phyloP scores from a whole-genome alignment of 108 stramenopile genomes.

The Schizochytrium sp. region DNA sequence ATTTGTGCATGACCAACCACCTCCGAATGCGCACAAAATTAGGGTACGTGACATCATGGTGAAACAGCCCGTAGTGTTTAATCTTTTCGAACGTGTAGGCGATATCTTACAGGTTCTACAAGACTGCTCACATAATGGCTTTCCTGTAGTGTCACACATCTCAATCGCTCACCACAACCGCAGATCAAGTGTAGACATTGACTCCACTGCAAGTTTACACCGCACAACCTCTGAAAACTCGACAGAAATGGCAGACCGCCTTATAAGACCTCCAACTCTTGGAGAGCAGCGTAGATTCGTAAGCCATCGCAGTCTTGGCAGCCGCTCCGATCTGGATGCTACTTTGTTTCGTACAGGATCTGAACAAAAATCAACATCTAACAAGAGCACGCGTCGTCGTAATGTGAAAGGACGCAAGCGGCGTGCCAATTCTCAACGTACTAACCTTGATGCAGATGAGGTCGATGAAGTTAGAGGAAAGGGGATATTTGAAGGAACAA shows the following conservation, averaged over 20 bases:
- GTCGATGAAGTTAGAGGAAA: not conserved
- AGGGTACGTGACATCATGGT: constrained; percentile 77
- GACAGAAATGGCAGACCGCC: not conserved
- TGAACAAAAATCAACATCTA: no score
- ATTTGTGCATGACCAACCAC: constrained; percentile 75
- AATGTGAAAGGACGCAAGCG: constrained; percentile 1
- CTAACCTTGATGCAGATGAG: not conserved
- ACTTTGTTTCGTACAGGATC: not conserved
- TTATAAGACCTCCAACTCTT: constrained; percentile 18
- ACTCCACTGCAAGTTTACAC: no score
- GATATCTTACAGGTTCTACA: constrained; percentile 69
- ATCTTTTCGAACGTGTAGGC: constrained; percentile 66
- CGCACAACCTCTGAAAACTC: no score
- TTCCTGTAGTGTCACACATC: constrained; percentile 78
- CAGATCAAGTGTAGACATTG: constrained; percentile 28
- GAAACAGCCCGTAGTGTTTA: constrained; percentile 65
- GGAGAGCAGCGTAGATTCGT: constrained; percentile 65
- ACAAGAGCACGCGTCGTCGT: constrained; percentile 3
- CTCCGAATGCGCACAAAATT: constrained; percentile 61
- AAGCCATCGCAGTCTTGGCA: constrained; percentile 21
- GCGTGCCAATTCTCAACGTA: not conserved
- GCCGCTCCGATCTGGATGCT: constrained; percentile 14
- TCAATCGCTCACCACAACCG: constrained; percentile 18
- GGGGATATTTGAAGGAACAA: constrained; percentile 31
- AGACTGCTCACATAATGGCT: constrained; percentile 73